Percentiles rank a stretch among this genome's conserved stretches.
These are phyloP conservation scores for Backusella liffmaniae DNA, from an alignment of 192 early-diverging fungal genomes.

Conservation along the genomic window DNA sequence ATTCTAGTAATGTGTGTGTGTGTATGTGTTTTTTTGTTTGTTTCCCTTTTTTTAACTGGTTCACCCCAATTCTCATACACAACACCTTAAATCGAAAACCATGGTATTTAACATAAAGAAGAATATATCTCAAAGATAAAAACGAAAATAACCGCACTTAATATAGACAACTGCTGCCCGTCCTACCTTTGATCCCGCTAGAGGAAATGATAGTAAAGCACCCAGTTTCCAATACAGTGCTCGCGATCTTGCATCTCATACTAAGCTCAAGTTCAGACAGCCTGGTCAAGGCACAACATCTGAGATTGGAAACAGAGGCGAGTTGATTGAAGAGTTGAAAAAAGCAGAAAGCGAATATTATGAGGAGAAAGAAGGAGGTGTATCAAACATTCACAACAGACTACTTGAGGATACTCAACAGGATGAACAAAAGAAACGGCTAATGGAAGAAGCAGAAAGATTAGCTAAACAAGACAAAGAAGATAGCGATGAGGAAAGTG, in stretches of 20 bases:
- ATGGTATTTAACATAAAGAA: background rate
- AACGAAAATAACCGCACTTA: background rate
- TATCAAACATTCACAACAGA: conserved; percentile 12
- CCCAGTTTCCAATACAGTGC: conserved; percentile 64
- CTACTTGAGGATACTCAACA: conserved; percentile 23
- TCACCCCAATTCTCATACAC: background rate
- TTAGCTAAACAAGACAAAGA: conserved; percentile 53
- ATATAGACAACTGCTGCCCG: conserved; percentile 63
- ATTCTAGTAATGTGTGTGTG: background rate
- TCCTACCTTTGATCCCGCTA: conserved; percentile 77
- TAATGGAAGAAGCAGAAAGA: conserved; percentile 49
- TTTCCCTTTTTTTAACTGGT: background rate
- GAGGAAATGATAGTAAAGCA: conserved; percentile 61
- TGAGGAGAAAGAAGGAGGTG: conserved; percentile 38
- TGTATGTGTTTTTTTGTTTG: too few relatives aligned
- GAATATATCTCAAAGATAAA: background rate
- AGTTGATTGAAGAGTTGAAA: conserved; percentile 59
- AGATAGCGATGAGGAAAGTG: conserved; percentile 57
- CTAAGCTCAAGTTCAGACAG: conserved; percentile 73
- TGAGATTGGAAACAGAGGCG: conserved; percentile 59
- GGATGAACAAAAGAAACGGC: conserved; percentile 26
- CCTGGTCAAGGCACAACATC: conserved; percentile 60
- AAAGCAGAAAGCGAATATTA: conserved; percentile 69
- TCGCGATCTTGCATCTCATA: conserved; percentile 73
- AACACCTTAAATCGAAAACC: background rate